phyloP scores from a whole-genome alignment of 441 rosid genomes.

The Biscutella laevigata region DNA sequence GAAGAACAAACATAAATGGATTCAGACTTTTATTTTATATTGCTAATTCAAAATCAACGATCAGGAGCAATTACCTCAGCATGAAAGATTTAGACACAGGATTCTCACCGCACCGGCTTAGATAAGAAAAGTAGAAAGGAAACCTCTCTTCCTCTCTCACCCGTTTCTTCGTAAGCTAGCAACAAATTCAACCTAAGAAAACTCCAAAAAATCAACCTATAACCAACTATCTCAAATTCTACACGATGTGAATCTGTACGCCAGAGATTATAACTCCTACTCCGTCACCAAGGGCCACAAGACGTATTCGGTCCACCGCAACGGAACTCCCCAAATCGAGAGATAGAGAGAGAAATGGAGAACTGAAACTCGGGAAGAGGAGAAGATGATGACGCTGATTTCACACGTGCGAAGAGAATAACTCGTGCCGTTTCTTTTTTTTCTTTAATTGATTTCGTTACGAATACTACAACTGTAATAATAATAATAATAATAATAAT shows the following conservation, averaged over 20 bases:
- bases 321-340: constrained; percentile 21
- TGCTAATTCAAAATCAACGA: neutral
- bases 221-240: neutral
- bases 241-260: neutral
- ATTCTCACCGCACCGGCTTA: neutral
- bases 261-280: neutral
- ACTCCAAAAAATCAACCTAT: neutral
- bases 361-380: constrained; percentile 26
- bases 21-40: neutral
- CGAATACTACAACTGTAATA: too few relatives aligned
- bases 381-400: constrained; percentile 23
- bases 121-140: neutral
- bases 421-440: constrained; percentile 5
- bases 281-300: constrained; percentile 4
- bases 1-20: neutral
- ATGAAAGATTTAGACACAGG: constrained; percentile 15
- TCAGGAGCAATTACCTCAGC: constrained; percentile 19
- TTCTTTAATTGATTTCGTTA: constrained; percentile 9
- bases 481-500: too few relatives aligned
- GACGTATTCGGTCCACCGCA: constrained; percentile 14
- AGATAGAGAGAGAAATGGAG: neutral
- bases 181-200: neutral
- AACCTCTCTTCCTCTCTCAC: neutral
- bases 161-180: neutral
- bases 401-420: constrained; percentile 15